These are phyloP conservation scores for Limnanthes douglasii DNA, from an alignment of 345 rosid genomes.

Conservation along the genomic window DNA sequence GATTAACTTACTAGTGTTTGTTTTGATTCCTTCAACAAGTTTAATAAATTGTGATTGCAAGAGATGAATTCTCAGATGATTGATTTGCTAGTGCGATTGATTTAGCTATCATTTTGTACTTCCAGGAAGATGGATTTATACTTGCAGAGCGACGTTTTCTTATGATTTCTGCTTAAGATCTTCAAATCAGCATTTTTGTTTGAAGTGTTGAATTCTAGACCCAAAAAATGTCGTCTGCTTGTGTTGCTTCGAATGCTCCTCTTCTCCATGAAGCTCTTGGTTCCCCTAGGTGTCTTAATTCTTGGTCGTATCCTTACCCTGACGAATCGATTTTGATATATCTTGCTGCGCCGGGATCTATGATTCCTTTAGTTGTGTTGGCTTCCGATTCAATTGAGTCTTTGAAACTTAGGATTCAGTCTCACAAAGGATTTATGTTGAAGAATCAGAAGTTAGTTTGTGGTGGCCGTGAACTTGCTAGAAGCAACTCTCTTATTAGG, in stretches of 20 bases:
- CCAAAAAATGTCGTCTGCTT: conserved; percentile 38
- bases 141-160: no score
- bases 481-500: conserved; percentile 33
- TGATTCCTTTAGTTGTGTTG: conserved; percentile 21
- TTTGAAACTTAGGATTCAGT: conserved; percentile 38
- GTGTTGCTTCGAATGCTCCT: conserved; percentile 29
- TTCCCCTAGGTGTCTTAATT: conserved; percentile 14
- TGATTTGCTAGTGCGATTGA: no score
- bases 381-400: conserved; percentile 33
- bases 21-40: no score
- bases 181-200: no score
- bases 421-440: conserved; percentile 45
- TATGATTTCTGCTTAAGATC: no score
- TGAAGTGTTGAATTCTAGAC: neutral
- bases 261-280: conserved; percentile 16
- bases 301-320: conserved; percentile 5
- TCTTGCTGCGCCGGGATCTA: conserved; percentile 18
- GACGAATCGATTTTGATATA: conserved; percentile 44
- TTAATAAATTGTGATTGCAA: no score
- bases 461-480: conserved; percentile 41
- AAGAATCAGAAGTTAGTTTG: conserved; percentile 65
- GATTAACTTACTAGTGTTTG: no score
- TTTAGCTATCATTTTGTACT: no score
- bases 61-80: no score
- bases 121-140: no score